Evolutionary conservation across 441 rosid genomes (phyloP).

Genomic region (Eruca vesicaria): DNA sequence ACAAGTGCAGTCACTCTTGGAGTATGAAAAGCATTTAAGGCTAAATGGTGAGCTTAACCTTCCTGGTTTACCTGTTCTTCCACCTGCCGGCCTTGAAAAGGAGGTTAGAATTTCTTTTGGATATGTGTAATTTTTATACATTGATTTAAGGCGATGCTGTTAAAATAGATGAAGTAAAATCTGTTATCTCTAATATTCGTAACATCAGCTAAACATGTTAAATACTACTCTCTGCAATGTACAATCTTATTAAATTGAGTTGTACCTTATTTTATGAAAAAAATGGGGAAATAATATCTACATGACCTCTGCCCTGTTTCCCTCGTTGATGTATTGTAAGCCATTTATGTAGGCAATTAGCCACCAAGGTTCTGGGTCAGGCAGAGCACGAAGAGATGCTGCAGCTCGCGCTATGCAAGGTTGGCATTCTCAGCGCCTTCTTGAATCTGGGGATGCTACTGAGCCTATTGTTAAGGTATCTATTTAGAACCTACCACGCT

Average conservation of each 20-base stretch:
- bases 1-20: conserved; percentile 69
- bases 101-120: conserved; percentile 47
- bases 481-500: not conserved
- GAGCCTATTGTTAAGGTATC: conserved; percentile 64
- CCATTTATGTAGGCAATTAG: conserved; percentile 42
- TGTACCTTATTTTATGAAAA: not conserved
- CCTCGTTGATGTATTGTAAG: conserved; percentile 14
- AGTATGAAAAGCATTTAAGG: conserved; percentile 75
- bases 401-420: conserved; percentile 98
- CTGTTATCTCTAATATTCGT: not conserved
- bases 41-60: conserved; percentile 74
- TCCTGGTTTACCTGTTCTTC: conserved; percentile 56
- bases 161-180: conserved; percentile 1
- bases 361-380: conserved; percentile 66
- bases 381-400: conserved; percentile 85
- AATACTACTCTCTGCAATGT: not conserved
- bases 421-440: conserved; percentile 88
- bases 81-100: conserved; percentile 57
- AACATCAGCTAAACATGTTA: not conserved
- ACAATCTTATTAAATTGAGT: not conserved
- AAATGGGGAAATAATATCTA: not conserved
- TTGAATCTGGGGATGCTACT: conserved; percentile 73
- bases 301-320: not conserved
- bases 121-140: not conserved
- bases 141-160: not conserved